phyloP scores from a whole-genome alignment of 208 protist genomes.

The Borovskyia barvae region DNA sequence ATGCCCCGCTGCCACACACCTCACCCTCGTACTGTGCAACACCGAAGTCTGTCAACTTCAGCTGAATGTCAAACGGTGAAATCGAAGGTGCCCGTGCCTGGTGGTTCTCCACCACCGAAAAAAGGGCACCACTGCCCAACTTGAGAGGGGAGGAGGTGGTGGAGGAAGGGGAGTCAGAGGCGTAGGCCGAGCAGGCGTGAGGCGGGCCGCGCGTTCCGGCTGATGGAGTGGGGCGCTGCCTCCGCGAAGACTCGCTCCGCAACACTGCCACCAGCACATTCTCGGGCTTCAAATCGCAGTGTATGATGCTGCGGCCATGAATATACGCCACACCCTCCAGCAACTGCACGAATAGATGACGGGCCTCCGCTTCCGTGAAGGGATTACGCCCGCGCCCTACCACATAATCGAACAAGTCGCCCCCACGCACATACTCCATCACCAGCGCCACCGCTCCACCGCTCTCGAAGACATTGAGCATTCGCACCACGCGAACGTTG shows the following conservation, averaged over 20 bases:
- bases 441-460: constrained; percentile 51
- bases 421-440: constrained; percentile 75
- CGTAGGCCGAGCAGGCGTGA: not conserved
- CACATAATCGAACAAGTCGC: constrained; percentile 82
- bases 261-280: constrained; percentile 86
- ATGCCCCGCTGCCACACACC: constrained; percentile 3
- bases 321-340: constrained; percentile 67
- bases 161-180: not conserved
- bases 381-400: constrained; percentile 43
- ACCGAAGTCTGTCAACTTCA: constrained; percentile 84
- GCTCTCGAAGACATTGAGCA: constrained; percentile 62
- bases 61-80: constrained; percentile 38
- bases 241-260: no score
- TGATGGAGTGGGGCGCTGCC: no score
- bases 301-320: constrained; percentile 88
- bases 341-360: constrained; percentile 62
- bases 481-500: constrained; percentile 67
- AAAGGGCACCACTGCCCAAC: constrained; percentile 1
- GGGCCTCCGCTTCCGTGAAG: constrained; percentile 68
- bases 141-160: not conserved
- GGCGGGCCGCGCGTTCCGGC: not conserved
- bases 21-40: constrained; percentile 52
- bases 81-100: constrained; percentile 33
- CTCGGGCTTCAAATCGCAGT: constrained; percentile 98
- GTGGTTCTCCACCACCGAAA: constrained; percentile 39